Conservation (phyloP, 1,139 yeast species). For the Saccharomyces pastorianus region DNA sequence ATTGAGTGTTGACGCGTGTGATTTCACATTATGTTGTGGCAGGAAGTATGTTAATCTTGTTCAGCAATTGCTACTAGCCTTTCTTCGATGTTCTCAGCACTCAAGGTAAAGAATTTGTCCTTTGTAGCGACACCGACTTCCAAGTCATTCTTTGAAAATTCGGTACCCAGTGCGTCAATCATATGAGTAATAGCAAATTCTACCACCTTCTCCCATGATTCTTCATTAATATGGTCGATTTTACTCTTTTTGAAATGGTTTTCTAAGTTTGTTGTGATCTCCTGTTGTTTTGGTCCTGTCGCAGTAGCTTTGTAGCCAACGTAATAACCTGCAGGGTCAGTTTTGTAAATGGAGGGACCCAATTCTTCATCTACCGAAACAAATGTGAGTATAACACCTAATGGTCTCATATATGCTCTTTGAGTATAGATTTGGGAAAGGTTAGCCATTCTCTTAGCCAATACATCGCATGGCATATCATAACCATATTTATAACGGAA, state of each 20-base stretch:
- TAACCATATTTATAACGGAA: conserved; percentile 90
- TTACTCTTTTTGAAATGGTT: conserved; percentile 66
- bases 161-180: conserved; percentile 82
- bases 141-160: conserved; percentile 84
- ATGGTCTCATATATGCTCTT: conserved; percentile 98
- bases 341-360: conserved; percentile 87
- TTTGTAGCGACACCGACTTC: conserved; percentile 84
- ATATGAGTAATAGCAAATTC: conserved; percentile 83
- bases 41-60: conserved; percentile 53
- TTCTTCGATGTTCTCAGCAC: conserved; percentile 86
- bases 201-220: conserved; percentile 82
- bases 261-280: conserved; percentile 82
- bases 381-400: conserved; percentile 87
- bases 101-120: conserved; percentile 58
- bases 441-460: conserved; percentile 93
- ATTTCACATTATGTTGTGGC: not conserved
- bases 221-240: conserved; percentile 36
- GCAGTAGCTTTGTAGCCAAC: conserved; percentile 89
- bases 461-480: conserved; percentile 91
- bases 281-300: conserved; percentile 96
- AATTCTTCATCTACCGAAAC: conserved; percentile 78
- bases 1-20: not conserved
- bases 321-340: conserved; percentile 96
- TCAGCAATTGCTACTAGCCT: conserved; percentile 91
- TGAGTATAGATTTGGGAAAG: conserved; percentile 92